Evolutionary conservation across 495 filamentous ascomycete species (phyloP).

Genomic region (Podospora pseudocomata): DNA sequence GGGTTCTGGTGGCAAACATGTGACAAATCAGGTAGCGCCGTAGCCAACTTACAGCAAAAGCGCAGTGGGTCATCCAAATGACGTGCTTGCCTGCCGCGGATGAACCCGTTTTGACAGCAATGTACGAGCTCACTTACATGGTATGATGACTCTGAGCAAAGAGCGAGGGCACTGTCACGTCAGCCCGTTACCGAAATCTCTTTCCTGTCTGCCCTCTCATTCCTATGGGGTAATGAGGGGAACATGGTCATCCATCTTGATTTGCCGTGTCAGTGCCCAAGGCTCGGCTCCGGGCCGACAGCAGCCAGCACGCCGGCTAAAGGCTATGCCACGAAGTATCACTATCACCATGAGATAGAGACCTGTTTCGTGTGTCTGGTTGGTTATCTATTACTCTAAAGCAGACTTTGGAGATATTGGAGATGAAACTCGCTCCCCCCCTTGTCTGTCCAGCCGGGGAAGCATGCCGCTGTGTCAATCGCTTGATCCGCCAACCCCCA

Average conservation of each 20-base stretch:
- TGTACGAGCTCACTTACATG: too few relatives aligned
- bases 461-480: background rate
- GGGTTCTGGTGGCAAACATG: background rate
- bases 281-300: background rate
- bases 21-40: background rate
- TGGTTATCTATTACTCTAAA: background rate
- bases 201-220: background rate
- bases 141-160: background rate
- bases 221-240: background rate
- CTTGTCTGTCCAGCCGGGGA: background rate
- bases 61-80: background rate
- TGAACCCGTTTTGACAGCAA: background rate
- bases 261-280: background rate
- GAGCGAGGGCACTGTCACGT: background rate
- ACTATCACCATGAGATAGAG: background rate
- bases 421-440: too few relatives aligned
- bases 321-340: background rate
- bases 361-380: background rate
- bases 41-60: background rate
- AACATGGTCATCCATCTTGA: background rate
- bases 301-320: conserved; percentile 1
- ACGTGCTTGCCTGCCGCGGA: conserved; percentile 5
- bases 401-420: background rate
- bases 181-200: background rate
- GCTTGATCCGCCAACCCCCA: conserved; percentile 5